Evolutionary conservation across 768 basidiomycete species (phyloP).

Genomic region (Gloeostereum incarnatum): DNA sequence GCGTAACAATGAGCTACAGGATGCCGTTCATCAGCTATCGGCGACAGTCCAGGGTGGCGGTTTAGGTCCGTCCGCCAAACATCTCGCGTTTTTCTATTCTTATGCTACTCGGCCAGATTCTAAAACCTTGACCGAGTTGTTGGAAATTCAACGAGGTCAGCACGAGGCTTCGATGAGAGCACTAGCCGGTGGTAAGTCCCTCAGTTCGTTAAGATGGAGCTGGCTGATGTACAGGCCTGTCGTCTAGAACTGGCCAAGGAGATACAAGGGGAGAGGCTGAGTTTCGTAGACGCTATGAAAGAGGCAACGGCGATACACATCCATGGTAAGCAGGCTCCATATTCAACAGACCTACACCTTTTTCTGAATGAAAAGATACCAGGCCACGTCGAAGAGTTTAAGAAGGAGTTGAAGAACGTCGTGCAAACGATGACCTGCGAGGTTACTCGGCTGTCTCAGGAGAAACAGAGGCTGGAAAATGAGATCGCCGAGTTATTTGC

Average conservation of each 20-base stretch:
- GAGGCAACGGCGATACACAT: slow-evolving; percentile 87
- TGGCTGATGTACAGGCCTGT: neutral
- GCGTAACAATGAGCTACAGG: slow-evolving; percentile 25
- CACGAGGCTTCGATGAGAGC: slow-evolving; percentile 63
- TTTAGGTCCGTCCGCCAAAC: no score
- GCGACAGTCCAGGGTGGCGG: slow-evolving; percentile 14
- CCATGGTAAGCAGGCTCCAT: slow-evolving; percentile 36
- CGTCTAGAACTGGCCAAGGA: slow-evolving; percentile 60
- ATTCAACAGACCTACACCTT: slow-evolving; percentile 5
- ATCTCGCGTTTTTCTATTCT: no score
- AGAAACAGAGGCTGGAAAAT: slow-evolving; percentile 55
- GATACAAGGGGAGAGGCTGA: slow-evolving; percentile 75
- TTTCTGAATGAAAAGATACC: no score
- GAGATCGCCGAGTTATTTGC: slow-evolving; percentile 68
- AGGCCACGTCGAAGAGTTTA: slow-evolving; percentile 88
- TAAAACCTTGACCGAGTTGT: slow-evolving; percentile 31
- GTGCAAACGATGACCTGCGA: slow-evolving; percentile 70
- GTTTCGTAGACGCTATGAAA: slow-evolving; percentile 94
- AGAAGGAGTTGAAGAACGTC: slow-evolving; percentile 68
- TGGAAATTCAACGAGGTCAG: slow-evolving; percentile 63
- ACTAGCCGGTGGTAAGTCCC: slow-evolving; percentile 47
- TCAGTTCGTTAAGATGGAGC: neutral
- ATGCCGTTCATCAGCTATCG: slow-evolving; percentile 27
- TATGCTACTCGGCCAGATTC: neutral
- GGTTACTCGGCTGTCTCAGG: slow-evolving; percentile 55